Evolutionary conservation across 2,329 filamentous ascomycete species (phyloP).

Genomic region (Fusarium subtropicale): DNA sequence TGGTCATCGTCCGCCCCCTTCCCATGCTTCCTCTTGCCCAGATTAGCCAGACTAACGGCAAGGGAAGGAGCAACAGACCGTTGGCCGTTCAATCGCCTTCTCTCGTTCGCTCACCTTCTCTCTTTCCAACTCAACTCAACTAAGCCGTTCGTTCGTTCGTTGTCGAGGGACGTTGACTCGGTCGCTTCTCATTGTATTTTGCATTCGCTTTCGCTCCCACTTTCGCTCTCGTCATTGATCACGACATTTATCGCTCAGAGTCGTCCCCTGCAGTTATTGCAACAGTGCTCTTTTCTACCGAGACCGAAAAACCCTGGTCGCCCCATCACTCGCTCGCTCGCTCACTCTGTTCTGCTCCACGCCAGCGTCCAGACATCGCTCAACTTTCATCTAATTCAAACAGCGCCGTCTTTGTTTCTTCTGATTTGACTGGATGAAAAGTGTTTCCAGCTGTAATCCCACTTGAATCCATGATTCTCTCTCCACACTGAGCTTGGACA

Average conservation of each 20-base stretch:
- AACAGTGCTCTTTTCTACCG: neutral
- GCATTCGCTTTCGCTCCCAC: slow-evolving; percentile 23
- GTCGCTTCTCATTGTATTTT: slow-evolving; percentile 31
- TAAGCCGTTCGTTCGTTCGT: slow-evolving; percentile 30
- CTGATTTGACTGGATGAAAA: slow-evolving; percentile 30
- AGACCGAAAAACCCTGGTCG: slow-evolving; percentile 39
- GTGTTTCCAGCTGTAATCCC: slow-evolving; percentile 17
- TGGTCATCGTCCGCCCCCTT: slow-evolving; percentile 31
- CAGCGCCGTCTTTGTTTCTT: slow-evolving; percentile 39
- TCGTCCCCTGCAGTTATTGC: slow-evolving; percentile 31
- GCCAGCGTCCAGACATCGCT: slow-evolving; percentile 29
- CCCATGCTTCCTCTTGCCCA: slow-evolving; percentile 20
- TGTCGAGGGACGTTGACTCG: slow-evolving; percentile 21
- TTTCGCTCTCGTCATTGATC: slow-evolving; percentile 29
- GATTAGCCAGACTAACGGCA: slow-evolving; percentile 36
- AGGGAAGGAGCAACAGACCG: slow-evolving; percentile 37
- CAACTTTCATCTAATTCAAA: slow-evolving; percentile 44
- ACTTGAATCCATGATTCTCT: slow-evolving; percentile 39
- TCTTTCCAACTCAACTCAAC: slow-evolving; percentile 17
- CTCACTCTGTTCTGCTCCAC: slow-evolving; percentile 35
- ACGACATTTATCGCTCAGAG: slow-evolving; percentile 17
- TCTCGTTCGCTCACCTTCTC: slow-evolving; percentile 16
- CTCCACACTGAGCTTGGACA: slow-evolving; percentile 36
- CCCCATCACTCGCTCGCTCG: slow-evolving; percentile 39
- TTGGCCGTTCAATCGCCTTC: slow-evolving; percentile 36